Evolutionary conservation across 2,329 filamentous ascomycete genomes (phyloP), one percentile per base, ranked within the genome.

Genomic region (Arachnopeziza araneosa): DNA sequence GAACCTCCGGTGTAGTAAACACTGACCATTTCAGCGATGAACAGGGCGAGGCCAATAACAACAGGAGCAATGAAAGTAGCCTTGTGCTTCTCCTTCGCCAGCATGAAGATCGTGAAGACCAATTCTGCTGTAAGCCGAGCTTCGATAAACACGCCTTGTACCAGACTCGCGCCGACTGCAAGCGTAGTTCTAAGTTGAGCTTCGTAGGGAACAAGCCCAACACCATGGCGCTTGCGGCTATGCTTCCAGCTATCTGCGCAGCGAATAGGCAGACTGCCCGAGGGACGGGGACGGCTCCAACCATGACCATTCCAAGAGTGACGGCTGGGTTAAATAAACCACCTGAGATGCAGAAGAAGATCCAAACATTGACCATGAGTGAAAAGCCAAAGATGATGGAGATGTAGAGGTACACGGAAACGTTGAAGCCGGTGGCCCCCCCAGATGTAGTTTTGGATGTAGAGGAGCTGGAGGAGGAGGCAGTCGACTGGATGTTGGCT

Each of bases 361-460:
- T 76, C 80, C 81, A 83, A 1, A 79, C 79, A 64, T 82, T 83
- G 62, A 80, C 79, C 24, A 77, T 77, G 52, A 83, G 72, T 7
- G 61, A 68, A 56, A 68, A 72, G 17, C 72, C 73, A 49, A 74
- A 74, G 2, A 66, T 68, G 10, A 72, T 54, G 4, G 66, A 61
- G 51, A 67, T 67, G 63, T 75, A 77, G 9, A 76, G 69, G 44
- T 75, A 70, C 3, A 77, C 76, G 3, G 71, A 68, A 17, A 77
- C 71, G n/a, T 77, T 75, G 64, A 79, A 78, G 9, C 76, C 77
- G 0, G 77, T 77, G 1, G 72, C 67, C 12, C 72, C 76, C 57
- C 75, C 75, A 0, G 78, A 77, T 0, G 77, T 79, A 1, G 77
- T 78, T 50, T 62, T 66, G 19, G 63, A 57, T 1, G 71, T 68